Base-by-base conservation (phyloP, 2,329 filamentous ascomycete species). In the Hypoxylon sp. region DNA sequence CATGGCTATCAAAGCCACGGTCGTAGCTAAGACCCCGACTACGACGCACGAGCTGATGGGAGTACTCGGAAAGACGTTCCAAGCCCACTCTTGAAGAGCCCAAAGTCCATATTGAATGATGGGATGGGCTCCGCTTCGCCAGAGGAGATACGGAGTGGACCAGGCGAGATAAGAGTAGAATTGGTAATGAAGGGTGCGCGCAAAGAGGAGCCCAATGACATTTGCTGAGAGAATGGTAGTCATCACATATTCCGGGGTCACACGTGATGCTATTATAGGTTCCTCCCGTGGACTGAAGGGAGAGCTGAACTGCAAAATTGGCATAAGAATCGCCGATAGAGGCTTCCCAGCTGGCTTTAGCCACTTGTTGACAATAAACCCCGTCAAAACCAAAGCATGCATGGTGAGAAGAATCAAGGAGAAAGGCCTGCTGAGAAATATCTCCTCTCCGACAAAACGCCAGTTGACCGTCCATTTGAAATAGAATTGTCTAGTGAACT, bases 401-500 rank as follows among this genome's bases (percentile, higher is more conserved):
- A 87, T 75, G 1, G 79, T 83, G 25, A 97, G 83, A 53, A 97
- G 84, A 12, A 81, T 78, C 16, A 90, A 72, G 25, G 93, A 88
- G 76, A 97, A 96, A 1, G 81, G 77, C 64, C 82, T 86, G 71
- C 84, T 86, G 48, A 96, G 85, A 74, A 99, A 99, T 0, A 82
- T 79, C 5, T 91, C 87, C 79, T 97, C 94, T 14, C 91, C 90
- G n/a, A 97, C 81, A 77, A 98, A 98, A 57, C 94, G 89, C 96
- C 96, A 99, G 79, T 99, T 99, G 71, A 99, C 96, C 0, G 96
- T 99, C 96, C 96, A 99, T 80, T 95, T 94, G 84, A 95, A 98
- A 73, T 97, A 85, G 81, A 99, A 99, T 73, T 93, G 89, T 58
- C 96, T 87, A 48, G 92, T 94, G 63, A 99, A 85, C 81, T 99